Base-by-base conservation (phyloP, 495 filamentous ascomycete genomes). In the Pseudevernia furfuracea region DNA sequence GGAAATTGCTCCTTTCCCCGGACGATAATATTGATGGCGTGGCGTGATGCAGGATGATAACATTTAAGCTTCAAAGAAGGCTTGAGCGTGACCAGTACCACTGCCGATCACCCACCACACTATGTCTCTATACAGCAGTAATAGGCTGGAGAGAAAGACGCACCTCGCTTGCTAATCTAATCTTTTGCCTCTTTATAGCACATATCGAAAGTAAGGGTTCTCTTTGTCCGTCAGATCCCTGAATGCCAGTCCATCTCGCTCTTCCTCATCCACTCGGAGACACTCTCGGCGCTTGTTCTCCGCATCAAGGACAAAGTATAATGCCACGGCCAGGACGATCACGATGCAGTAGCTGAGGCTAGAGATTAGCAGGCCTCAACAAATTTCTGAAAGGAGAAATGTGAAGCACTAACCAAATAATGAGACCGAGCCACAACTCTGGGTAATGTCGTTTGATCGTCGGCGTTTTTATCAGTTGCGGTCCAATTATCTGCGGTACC, bases 131-230 rank as follows among this genome's bases (percentile, higher is more conserved):
- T 21, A 17, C 8, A 55, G 28, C 52, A 55, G 17, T 49, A 17
- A 21, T 55, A 55, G 25, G 19, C 28, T 34, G 15, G 52, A 32
- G 0, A 34, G 28, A 7, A 34, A 34, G 28, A 34, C 17, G 52
- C 52, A 55, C 5, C 25, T 34, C 52, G 52, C 23, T 11, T 32
- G 52, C 30, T 55, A 55, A 55, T 55, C 52, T 55, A 55, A 55
- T 55, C 52, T 55, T n/a, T n/a, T n/a, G n/a, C n/a, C n/a, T n/a
- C n/a, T n/a, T 73, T 73, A 89, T n/a, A 88, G 74, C 7, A 86
- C 84, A 67, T 91, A 92, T 72, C 81, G 75, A 68, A 92, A 93
- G 67, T 87, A 87, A 3, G 82, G 80, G 68, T 92, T 92, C 73
- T 92, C 78, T 72, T 81, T 84, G 69, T 92, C 89, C 4, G 89